Base-by-base conservation (phyloP, 768 basidiomycete genomes). In the Hypholoma sublateritium region DNA sequence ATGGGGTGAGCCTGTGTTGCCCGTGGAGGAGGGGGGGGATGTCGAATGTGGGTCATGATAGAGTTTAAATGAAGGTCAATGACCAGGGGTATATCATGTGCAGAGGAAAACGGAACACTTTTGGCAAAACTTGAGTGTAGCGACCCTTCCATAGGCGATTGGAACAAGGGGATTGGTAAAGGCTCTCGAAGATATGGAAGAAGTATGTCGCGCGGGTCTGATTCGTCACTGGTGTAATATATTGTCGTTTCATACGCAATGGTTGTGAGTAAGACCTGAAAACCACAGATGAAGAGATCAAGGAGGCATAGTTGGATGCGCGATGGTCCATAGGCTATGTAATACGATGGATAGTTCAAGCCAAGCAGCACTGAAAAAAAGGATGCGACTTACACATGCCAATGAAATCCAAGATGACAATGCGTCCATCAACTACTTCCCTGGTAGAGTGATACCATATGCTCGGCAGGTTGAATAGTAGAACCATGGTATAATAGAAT, bases 371-470 rank as follows among this genome's bases (percentile, higher is more conserved):
- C 41, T 36, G 55, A 22, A 17, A 14, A 45, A 77, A 32, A 32
- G 5, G 5, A 32, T 7, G 5, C 9, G 28, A 32, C 86, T 49
- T 62, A 91, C 91, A 83, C 77, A 85, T 78, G 53, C 91, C 90
- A 56, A 92, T 80, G 65, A 92, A 92, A 68, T 92, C 90, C 58
- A 93, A 82, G 34, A 93, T 70, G 64, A 91, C 71, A 9, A 81
- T 74, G 62, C 85, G 77, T n/a, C 84, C 83, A 55, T 86, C 80
- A 25, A 77, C 68, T 51, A 81, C 72, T 4, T 81, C 80, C 37
- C 77, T 69, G 28, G 74, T 75, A 53, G 79, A 74, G 62, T 93
- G 91, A 35, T 72, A 73, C 82, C 85, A 89, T 36, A 92, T 58
- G 60, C 77, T 81, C 32, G 83, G 78, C 35, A 74, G 59, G 59